Evolutionary conservation across 257 asterid species (phyloP), one percentile per base, ranked within the genome.

Genomic region (Gardenia jasminoides): DNA sequence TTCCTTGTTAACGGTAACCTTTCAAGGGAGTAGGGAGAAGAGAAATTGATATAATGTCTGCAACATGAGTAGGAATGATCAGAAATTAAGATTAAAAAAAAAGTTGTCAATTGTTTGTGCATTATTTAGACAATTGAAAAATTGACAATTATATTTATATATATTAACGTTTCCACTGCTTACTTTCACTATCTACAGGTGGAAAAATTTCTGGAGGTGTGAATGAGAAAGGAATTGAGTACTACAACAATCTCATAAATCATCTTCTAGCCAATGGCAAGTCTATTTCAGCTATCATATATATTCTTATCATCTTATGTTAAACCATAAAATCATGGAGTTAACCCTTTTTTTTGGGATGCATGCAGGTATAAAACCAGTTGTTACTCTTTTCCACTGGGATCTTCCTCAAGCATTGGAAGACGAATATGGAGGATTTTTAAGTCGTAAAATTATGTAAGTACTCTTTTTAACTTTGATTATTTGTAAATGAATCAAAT

Each of bases 381-480:
- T 3, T 16, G 76, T 71, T 1, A 71, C 76, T 71, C 76, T 71
- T 17, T 71, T 71, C 76, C 76, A 47, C 15, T 71, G 76, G 76
- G 76, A 71, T 71, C 24, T 28, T 71, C 76, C 76, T 10, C 76
- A 71, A 71, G 76, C 61, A 11, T 13, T 71, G 5, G 76, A 71
- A 26, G 76, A 71, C 1, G 33, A 71, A 6, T 71, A 71, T 9
- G 76, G 76, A 0, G 76, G 76, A 13, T 71, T 71, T 30, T 28
- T 26, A 31, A 71, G 62, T 28, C 6, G 0, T 13, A 20, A 71
- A 16, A 28, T 71, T 10, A 36, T 71, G 76, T 71, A 47, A 26
- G 76, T 71, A 47, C 15, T 20, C 43, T 6, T 4, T n/a, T 31
- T 13, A 1, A 13, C 39, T 65, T 65, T 12, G 24, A 62, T 7